A percentile compares a stretch with the other conserved stretches of the same genome.
phyloP scores from a whole-genome alignment of 345 rosid species.

The Triadica sebifera region DNA sequence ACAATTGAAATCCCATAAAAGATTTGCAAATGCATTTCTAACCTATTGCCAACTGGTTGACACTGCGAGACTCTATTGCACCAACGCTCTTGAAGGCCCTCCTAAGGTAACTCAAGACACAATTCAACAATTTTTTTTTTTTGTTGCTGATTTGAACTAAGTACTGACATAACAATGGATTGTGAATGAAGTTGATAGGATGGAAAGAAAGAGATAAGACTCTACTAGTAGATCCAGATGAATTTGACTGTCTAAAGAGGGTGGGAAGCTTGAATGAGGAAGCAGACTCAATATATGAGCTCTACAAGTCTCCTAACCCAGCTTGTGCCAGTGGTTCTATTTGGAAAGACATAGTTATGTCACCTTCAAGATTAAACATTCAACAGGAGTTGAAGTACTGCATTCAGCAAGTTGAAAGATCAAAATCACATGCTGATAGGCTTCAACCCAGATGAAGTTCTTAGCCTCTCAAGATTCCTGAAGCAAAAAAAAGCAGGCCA shows the following conservation, averaged over 20 bases:
- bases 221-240: constrained; percentile 82
- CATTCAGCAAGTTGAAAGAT: constrained; percentile 12
- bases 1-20: constrained; percentile 78
- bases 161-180: constrained; percentile 27
- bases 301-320: constrained; percentile 67
- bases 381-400: constrained; percentile 29
- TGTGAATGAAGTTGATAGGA: constrained; percentile 71
- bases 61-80: constrained; percentile 76
- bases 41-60: constrained; percentile 70
- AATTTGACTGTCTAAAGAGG: constrained; percentile 60
- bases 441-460: no score
- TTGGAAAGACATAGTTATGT: constrained; percentile 93
- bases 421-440: neutral
- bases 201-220: constrained; percentile 94
- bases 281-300: constrained; percentile 77
- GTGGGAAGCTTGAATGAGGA: constrained; percentile 66
- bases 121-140: no score
- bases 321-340: constrained; percentile 67
- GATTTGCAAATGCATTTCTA: constrained; percentile 78
- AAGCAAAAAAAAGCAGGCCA: no score
- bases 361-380: constrained; percentile 79
- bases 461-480: no score
- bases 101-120: constrained; percentile 50
- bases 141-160: neutral
- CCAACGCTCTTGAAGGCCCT: constrained; percentile 67